Conservation (phyloP, 352 stramenopile genomes). For the Phytophthora nicotianae region DNA sequence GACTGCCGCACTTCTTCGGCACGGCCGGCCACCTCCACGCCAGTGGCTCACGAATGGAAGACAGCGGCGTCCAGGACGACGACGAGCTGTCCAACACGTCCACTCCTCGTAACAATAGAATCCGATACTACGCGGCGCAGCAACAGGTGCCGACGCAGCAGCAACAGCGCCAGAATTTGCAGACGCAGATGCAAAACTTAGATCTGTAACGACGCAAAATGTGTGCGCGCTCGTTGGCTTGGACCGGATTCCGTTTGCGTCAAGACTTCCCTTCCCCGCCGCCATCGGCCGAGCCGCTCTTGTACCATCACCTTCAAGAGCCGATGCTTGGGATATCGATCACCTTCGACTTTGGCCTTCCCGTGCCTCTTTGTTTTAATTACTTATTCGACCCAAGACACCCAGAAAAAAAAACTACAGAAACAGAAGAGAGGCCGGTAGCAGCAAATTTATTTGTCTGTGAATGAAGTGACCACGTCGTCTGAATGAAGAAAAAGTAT, state of each 20-base stretch:
- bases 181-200: conserved; percentile 77
- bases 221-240: conserved; percentile 28
- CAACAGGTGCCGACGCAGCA: conserved; percentile 44
- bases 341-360: conserved; percentile 22
- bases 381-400: conserved; percentile 38
- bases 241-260: conserved; percentile 26
- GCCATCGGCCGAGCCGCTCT: conserved; percentile 38
- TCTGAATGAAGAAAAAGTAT: conserved; percentile 39
- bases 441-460: conserved; percentile 23
- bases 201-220: conserved; percentile 60
- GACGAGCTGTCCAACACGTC: conserved; percentile 60
- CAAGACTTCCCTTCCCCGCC: conserved; percentile 14
- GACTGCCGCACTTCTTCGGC: conserved; percentile 84
- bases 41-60: conserved; percentile 60
- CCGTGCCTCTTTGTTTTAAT: conserved; percentile 33
- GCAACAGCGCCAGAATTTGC: conserved; percentile 41
- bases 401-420: conserved; percentile 23
- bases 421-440: conserved; percentile 35
- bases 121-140: conserved; percentile 53
- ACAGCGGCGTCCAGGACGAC: conserved; percentile 58
- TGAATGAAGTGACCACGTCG: conserved; percentile 35
- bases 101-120: conserved; percentile 75
- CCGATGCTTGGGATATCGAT: conserved; percentile 40
- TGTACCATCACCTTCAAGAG: conserved; percentile 51
- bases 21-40: conserved; percentile 52